Conservation (phyloP, 2,329 filamentous ascomycete genomes). For the Ceratocystis smalleyi region DNA sequence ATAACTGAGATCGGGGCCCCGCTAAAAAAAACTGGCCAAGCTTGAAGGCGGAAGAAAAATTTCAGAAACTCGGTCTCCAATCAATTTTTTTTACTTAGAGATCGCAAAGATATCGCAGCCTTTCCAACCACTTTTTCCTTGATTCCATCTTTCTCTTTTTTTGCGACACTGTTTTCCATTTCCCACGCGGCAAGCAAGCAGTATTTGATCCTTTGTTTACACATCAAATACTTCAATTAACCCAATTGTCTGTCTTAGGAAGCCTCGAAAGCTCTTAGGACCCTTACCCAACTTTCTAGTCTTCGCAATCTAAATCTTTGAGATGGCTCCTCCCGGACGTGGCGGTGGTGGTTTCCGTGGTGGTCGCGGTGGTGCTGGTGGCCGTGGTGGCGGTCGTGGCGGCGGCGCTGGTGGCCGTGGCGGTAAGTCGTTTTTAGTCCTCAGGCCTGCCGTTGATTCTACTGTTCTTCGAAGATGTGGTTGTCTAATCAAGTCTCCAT, state of each 20-base stretch:
- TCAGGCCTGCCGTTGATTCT: background rate
- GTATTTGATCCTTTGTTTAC: background rate
- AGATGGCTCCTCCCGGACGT: constrained; percentile 22
- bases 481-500: constrained; percentile 6
- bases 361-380: constrained; percentile 21
- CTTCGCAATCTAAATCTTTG: constrained; percentile 20
- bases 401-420: constrained; percentile 15
- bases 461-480: background rate
- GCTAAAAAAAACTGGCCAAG: constrained; percentile 18
- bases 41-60: constrained; percentile 18
- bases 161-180: constrained; percentile 11
- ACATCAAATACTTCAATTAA: constrained; percentile 9
- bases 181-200: constrained; percentile 6
- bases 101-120: constrained; percentile 16
- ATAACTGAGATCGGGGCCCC: constrained; percentile 16
- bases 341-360: constrained; percentile 24
- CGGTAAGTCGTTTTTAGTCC: constrained; percentile 6
- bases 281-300: constrained; percentile 19
- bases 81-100: constrained; percentile 16
- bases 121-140: constrained; percentile 12
- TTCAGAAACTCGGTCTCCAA: constrained; percentile 17
- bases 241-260: constrained; percentile 9
- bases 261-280: constrained; percentile 16
- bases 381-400: constrained; percentile 17
- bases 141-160: constrained; percentile 1